Conservation (phyloP, 2,329 filamentous ascomycete genomes). For the Nigrospora osmanthi region DNA sequence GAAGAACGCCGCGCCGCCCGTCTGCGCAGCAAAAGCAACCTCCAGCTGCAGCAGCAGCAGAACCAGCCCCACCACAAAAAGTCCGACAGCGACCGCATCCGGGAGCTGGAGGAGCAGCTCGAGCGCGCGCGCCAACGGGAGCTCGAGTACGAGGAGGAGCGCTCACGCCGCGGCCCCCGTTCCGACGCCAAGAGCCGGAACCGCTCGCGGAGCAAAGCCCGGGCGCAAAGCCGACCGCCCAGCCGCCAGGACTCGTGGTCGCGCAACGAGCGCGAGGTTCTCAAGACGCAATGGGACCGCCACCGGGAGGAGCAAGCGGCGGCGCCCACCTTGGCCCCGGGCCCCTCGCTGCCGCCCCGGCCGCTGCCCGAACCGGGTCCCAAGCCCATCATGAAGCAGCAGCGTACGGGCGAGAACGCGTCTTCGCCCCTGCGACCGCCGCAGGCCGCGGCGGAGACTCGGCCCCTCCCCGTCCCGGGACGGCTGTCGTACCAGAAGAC, state of each 20-base stretch:
- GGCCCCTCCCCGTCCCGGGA: constrained; percentile 46
- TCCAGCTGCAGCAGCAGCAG: constrained; percentile 69
- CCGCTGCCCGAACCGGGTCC: constrained; percentile 32
- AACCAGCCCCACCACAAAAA: constrained; percentile 66
- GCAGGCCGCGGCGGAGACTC: constrained; percentile 28
- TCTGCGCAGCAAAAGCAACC: constrained; percentile 53
- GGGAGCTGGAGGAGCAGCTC: constrained; percentile 69
- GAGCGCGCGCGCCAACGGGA: constrained; percentile 56
- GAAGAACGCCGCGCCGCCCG: constrained; percentile 51
- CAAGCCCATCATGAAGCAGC: constrained; percentile 17
- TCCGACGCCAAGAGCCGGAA: constrained; percentile 24
- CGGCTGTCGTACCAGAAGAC: constrained; percentile 1
- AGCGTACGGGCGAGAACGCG: constrained; percentile 15
- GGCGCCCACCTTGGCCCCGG: constrained; percentile 9
- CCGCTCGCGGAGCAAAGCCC: constrained; percentile 33
- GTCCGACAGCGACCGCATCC: constrained; percentile 58
- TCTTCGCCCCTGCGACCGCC: background rate
- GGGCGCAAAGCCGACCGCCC: constrained; percentile 42
- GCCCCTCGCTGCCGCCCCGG: constrained; percentile 22
- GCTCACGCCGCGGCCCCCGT: constrained; percentile 30
- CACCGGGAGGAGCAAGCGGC: constrained; percentile 26
- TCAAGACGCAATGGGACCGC: constrained; percentile 45
- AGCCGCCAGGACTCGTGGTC: constrained; percentile 58
- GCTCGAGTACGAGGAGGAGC: constrained; percentile 52
- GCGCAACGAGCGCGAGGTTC: constrained; percentile 54